Evolutionary conservation across 371 early-diverging fungal genomes (phyloP), one percentile per base, ranked within the genome.

Genomic region (Capniomyces stellatus): DNA sequence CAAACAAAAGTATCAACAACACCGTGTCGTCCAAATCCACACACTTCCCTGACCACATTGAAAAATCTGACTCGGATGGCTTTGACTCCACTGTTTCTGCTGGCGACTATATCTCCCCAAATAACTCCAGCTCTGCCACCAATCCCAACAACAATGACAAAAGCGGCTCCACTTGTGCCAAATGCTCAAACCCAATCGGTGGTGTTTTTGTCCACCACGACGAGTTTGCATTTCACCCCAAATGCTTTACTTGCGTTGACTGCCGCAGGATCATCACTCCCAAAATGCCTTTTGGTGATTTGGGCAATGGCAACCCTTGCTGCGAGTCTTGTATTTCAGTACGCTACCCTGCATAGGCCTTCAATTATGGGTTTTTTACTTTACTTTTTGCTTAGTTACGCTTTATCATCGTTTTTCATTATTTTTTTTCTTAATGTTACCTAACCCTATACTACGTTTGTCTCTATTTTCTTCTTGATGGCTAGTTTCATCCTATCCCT

Each of bases 211-310:
- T 81, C 29, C 69, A 71, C 4, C 73, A 75, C 49, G 66, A 72
- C 28, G 67, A 66, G 6, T 41, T 58, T 19, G 65, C 61, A 15
- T 77, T 71, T 53, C 81, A 81, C 54, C 72, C 76, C 0, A 56
- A 70, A 22, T 81, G 81, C 62, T 78, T 75, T 52, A 62, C 57
- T n/a, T 77, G 77, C 54, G 50, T 54, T 0, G 72, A 71, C 42
- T 77, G 77, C 51, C 54, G 54, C 21, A 59, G 63, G 30, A 69
- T 71, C 0, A 71, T 81, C 19, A 69, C 69, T 0, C 69, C 72
- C 1, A 66, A 74, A 2, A 71, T 71, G 55, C 73, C 73, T 19
- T 81, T 77, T 55, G 77, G 68, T 48, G 79, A 79, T 40, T 54
- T 67, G 15, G 71, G 71, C 8, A 60, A 71, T 3, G 61, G 67